These are phyloP conservation scores for Neurospora sp. DNA, from an alignment of 495 filamentous ascomycete species.

Conservation along the genomic window DNA sequence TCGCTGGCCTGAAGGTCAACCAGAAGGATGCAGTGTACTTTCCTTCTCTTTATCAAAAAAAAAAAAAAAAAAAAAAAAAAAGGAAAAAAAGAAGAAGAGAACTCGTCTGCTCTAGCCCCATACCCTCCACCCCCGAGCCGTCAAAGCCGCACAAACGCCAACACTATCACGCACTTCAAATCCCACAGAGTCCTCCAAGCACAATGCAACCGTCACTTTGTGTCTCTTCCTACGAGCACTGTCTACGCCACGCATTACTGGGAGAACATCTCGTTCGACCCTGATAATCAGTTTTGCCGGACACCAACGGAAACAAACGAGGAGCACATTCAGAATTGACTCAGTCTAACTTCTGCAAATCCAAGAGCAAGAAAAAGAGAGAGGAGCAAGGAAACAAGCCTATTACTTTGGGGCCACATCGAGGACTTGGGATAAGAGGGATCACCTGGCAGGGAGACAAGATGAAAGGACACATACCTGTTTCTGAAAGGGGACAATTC, in stretches of 20 bases:
- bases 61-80: not conserved
- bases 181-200: no score
- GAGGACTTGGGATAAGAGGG: no score
- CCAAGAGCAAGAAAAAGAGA: slow-evolving; percentile 28
- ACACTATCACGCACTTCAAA: no score
- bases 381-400: slow-evolving; percentile 7
- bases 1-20: slow-evolving; percentile 89
- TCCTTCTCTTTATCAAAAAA: not conserved
- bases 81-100: no score
- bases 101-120: no score
- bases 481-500: not conserved
- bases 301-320: no score
- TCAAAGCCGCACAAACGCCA: no score
- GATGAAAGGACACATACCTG: not conserved
- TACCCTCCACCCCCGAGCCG: no score
- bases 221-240: slow-evolving; percentile 32
- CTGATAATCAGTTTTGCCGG: no score
- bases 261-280: no score
- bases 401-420: not conserved
- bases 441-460: not conserved
- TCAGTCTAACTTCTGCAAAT: slow-evolving; percentile 33
- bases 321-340: slow-evolving; percentile 46
- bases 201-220: slow-evolving; percentile 8
- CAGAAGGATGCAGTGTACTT: slow-evolving; percentile 59
- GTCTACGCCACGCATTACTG: no score